Percentiles rank a stretch among this genome's conserved stretches.
phyloP scores from a whole-genome alignment of 805 yeast species.

The Pichia exigua region DNA sequence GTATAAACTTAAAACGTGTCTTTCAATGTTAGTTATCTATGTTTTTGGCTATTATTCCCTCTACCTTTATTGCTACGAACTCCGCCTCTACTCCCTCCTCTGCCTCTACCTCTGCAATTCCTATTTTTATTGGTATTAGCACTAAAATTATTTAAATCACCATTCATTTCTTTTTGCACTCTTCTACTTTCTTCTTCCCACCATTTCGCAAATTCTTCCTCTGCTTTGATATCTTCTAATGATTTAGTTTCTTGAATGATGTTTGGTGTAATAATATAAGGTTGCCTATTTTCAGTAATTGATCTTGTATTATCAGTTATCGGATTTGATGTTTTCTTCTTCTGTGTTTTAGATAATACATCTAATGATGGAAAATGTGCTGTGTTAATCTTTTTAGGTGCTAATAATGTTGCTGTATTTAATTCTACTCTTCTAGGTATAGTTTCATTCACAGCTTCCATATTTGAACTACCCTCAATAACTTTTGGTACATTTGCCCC shows the following conservation, averaged over 20 bases:
- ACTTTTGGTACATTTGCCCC: slow-evolving; percentile 11
- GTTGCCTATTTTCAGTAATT: background rate
- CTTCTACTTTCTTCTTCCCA: slow-evolving; percentile 73
- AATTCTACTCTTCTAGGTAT: background rate
- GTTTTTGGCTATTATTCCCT: background rate
- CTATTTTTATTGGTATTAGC: background rate
- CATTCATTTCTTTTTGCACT: slow-evolving; percentile 40
- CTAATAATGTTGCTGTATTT: slow-evolving; percentile 24
- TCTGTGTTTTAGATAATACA: slow-evolving; percentile 1
- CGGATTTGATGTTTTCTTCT: slow-evolving; percentile 1
- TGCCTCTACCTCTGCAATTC: background rate
- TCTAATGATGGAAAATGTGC: slow-evolving; percentile 17
- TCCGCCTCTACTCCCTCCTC: background rate
- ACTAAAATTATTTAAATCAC: background rate
- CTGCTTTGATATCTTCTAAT: slow-evolving; percentile 66
- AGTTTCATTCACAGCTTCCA: background rate
- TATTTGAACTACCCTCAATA: slow-evolving; percentile 1
- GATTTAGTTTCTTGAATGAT: slow-evolving; percentile 19
- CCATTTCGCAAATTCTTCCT: slow-evolving; percentile 82
- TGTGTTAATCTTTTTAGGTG: slow-evolving; percentile 32
- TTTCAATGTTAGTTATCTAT: background rate
- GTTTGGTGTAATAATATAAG: background rate
- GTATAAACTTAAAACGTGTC: background rate
- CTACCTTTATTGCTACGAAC: background rate
- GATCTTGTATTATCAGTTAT: background rate